These are phyloP conservation scores for Corchorus capsularis DNA, from an alignment of 345 rosid genomes.

Conservation along the genomic window DNA sequence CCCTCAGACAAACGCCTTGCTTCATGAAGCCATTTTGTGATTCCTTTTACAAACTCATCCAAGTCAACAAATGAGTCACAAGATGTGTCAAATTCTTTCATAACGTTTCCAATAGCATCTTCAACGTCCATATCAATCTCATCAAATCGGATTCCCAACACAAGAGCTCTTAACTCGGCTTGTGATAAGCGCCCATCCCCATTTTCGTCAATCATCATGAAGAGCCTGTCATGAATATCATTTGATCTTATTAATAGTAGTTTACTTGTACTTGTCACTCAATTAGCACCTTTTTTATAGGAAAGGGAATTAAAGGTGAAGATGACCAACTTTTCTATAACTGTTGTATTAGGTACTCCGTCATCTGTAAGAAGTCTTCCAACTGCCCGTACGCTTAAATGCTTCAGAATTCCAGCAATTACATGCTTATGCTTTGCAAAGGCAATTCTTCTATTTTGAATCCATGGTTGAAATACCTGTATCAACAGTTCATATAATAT, in stretches of 20 bases:
- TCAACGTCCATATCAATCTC: constrained; percentile 39
- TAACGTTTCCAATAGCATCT: constrained; percentile 38
- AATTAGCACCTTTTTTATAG: not conserved
- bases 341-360: constrained; percentile 33
- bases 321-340: constrained; percentile 36
- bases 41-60: constrained; percentile 36
- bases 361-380: constrained; percentile 42
- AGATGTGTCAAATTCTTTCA: constrained; percentile 46
- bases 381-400: constrained; percentile 30
- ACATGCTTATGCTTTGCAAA: constrained; percentile 47
- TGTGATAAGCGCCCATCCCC: constrained; percentile 34
- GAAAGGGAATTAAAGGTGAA: not conserved
- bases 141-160: constrained; percentile 48
- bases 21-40: constrained; percentile 44
- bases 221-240: constrained; percentile 34
- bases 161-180: constrained; percentile 45
- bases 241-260: too few relatives aligned
- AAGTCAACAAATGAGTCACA: constrained; percentile 23
- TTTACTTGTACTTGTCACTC: too few relatives aligned
- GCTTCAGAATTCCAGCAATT: constrained; percentile 48
- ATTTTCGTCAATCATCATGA: constrained; percentile 39
- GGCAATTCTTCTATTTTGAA: constrained; percentile 47
- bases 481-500: not conserved
- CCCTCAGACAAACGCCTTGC: constrained; percentile 24
- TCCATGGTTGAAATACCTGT: constrained; percentile 57